Evolutionary conservation across 2,329 filamentous ascomycete genomes (phyloP), one percentile per base, ranked within the genome.

Genomic region (Sphaerostilbella broomeana): DNA sequence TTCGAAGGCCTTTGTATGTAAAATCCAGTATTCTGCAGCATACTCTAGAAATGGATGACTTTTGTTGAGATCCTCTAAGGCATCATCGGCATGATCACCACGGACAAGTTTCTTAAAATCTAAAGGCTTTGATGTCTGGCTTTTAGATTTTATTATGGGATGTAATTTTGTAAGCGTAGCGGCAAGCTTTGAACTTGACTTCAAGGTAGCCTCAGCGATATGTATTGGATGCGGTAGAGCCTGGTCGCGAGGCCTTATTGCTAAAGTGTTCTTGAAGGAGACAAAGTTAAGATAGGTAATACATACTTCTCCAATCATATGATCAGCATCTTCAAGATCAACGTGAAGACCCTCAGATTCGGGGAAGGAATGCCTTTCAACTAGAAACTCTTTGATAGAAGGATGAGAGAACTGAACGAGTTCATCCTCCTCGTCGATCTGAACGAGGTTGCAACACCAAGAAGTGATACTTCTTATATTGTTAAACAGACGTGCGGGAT

Each of bases 261-360:
- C 42, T 12, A 61, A 4, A 6, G 56, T 47, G 3, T 51, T 57
- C 35, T 64, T 54, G 26, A 67, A 67, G 28, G 65, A 59, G 25
- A 54, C 58, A 35, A 63, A 63, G 8, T 58, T 46, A 13, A 68
- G 56, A 43, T 67, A 68, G 0, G 61, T 62, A 11, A 64, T 30
- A 43, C 63, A 66, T 30, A 62, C 54, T 21, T 63, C 56, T 3
- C 60, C 60, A 27, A 60, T 39, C 5, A 51, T 32, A 19, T 53
- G 48, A 37, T 66, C 49, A 2, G 49, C 53, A 11, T 54, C 46
- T 11, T 46, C 18, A 4, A 46, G 5, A 6, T 54, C 29, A n/a
- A 65, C 15, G 8, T 38, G 18, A 17, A 48, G 47, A 2, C 30
- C 16, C 0, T 13, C 40, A n/a, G 40, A 19, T 31, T 45, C 13